A percentile compares a stretch with the other conserved stretches of the same genome.
Evolutionary conservation across 352 stramenopile genomes (phyloP).

Genomic region (Halophytophthora batemanensis): DNA sequence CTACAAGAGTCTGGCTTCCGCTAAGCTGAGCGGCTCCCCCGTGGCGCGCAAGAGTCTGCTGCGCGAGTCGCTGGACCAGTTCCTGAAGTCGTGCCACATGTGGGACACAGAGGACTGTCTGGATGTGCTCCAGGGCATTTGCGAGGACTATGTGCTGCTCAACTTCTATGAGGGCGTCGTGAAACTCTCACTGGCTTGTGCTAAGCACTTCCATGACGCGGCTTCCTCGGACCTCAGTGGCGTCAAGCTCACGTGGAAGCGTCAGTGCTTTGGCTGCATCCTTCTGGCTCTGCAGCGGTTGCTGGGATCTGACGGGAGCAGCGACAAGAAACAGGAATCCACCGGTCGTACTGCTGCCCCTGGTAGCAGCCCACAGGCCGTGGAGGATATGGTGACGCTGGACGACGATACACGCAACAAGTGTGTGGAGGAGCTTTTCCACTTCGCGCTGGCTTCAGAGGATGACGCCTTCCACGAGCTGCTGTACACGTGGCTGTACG

Average conservation of each 20-base stretch:
- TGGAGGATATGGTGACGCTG: conserved; percentile 73
- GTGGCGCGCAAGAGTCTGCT: conserved; percentile 61
- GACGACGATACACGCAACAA: conserved; percentile 66
- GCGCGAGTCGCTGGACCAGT: conserved; percentile 73
- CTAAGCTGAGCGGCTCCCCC: conserved; percentile 63
- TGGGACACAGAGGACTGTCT: conserved; percentile 81
- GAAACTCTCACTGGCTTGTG: conserved; percentile 75
- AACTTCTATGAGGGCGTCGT: conserved; percentile 86
- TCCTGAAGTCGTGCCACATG: conserved; percentile 81
- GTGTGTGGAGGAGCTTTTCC: conserved; percentile 72
- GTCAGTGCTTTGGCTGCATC: conserved; percentile 74
- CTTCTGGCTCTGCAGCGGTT: conserved; percentile 63
- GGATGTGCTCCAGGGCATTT: conserved; percentile 74
- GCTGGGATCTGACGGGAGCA: conserved; percentile 29
- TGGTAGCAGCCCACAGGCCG: conserved; percentile 53
- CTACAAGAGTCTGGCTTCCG: conserved; percentile 79
- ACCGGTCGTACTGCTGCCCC: conserved; percentile 4
- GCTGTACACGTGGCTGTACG: conserved; percentile 82
- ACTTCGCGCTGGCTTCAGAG: conserved; percentile 67
- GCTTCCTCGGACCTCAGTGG: conserved; percentile 61
- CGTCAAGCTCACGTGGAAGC: conserved; percentile 67
- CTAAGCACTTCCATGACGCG: conserved; percentile 75
- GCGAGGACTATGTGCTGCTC: conserved; percentile 74
- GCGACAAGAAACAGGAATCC: conserved; percentile 18
- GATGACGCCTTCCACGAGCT: conserved; percentile 74